Evolutionary conservation across 106 monocot genomes (phyloP), one percentile per base, ranked within the genome.

Genomic region (Hemerocallis citrina): DNA sequence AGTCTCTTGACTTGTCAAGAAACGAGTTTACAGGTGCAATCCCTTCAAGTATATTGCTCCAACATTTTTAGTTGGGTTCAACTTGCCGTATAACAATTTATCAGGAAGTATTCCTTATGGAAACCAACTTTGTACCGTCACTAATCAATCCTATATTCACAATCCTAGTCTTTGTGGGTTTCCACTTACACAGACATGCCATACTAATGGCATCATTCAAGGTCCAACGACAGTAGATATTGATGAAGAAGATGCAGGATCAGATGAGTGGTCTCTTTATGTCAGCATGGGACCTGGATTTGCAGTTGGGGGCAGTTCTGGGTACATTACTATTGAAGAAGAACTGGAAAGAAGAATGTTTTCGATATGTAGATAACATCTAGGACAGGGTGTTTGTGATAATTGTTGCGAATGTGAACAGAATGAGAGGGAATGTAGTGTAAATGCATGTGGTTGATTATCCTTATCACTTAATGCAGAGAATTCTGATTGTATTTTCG

Each of bases 21-120:
- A 72, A 77, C 15, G 19, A 59, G 30, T 59, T 77, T 42, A 39
- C 65, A 17, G 78, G 73, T 17, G 23, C 23, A 0, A 79, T 79
- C 40, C 78, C 78, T 4, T 9, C 42, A 33, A 59, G 49, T 27
- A 34, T 77, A 0, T 59, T 2, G 0, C n/a, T 4, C 14, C 71
- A 20, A 58, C 41, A 8, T 64, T 2, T 27, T 50, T 74, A 29
- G 22, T 14, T 15, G 1, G 6, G 6, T 37, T 69, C 28, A 74
- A 78, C 33, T 36, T 58, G 16, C 37, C 57, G 21, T 58, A 20
- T 13, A 58, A 58, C 57, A 58, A 58, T 12, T 36, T 37, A 23
- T 74, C 64, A 4, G 67, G 73, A 12, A 39, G 17, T 13, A 73
- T 79, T 16, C 64, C 79, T 20, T 39, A 28, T 1, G 57, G 63